These are phyloP conservation scores for Pulveroboletus sp. DNA, from an alignment of 768 basidiomycete genomes.

Conservation along the genomic window DNA sequence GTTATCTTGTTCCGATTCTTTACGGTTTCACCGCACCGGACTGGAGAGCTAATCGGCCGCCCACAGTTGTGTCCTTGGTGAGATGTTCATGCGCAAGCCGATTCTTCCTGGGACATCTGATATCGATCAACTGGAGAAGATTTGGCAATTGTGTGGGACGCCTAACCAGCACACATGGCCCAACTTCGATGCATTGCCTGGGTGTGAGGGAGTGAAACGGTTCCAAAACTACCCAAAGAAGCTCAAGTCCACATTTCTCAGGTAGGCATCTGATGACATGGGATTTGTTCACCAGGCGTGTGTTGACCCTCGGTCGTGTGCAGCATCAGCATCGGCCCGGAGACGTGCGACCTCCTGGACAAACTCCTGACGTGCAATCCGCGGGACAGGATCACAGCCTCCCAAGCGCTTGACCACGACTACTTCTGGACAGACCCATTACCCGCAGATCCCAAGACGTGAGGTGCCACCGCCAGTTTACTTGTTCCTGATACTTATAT, in stretches of 20 bases:
- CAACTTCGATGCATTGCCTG: conserved; percentile 67
- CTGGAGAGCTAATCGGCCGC: conserved; percentile 1
- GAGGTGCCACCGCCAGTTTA: conserved; percentile 20
- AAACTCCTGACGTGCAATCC: conserved; percentile 82
- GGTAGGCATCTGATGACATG: conserved; percentile 38
- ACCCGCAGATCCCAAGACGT: conserved; percentile 82
- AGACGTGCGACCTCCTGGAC: conserved; percentile 80
- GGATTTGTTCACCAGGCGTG: not conserved
- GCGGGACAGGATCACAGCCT: conserved; percentile 74
- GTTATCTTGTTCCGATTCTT: conserved; percentile 21
- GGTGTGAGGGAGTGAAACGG: conserved; percentile 73
- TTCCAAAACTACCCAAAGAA: conserved; percentile 52
- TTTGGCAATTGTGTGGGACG: conserved; percentile 85
- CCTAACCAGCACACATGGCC: conserved; percentile 83
- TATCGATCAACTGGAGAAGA: conserved; percentile 86
- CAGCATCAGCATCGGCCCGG: conserved; percentile 53
- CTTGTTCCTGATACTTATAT: not conserved
- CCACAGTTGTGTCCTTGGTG: conserved; percentile 85
- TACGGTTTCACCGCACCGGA: not conserved
- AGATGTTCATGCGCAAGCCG: conserved; percentile 87
- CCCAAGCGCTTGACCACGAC: conserved; percentile 82
- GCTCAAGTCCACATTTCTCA: conserved; percentile 53
- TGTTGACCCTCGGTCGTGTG: conserved; percentile 4
- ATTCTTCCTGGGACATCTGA: conserved; percentile 87
- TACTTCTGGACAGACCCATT: conserved; percentile 93